These are phyloP conservation scores for Teunomyces tritomae DNA, from an alignment of 805 yeast genomes.

Conservation along the genomic window DNA sequence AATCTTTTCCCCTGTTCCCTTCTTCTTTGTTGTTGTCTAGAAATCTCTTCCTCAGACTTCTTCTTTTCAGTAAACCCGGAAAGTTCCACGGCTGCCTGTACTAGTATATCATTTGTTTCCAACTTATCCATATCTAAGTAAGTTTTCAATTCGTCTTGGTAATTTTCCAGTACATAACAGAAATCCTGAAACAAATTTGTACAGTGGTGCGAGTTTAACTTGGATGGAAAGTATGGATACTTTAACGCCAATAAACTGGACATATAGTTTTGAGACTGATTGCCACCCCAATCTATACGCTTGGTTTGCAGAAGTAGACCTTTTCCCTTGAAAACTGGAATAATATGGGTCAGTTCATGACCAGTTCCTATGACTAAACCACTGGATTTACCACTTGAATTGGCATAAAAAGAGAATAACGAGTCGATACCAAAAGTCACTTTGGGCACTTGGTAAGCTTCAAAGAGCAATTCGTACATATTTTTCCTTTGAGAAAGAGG, in stretches of 20 bases:
- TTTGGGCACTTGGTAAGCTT: constrained; percentile 72
- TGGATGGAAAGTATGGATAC: constrained; percentile 89
- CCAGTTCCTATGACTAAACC: constrained; percentile 87
- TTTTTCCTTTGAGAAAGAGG: constrained; percentile 67
- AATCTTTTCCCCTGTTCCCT: constrained; percentile 82
- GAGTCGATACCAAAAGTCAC: constrained; percentile 82
- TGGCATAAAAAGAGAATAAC: constrained; percentile 71
- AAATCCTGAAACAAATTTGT: constrained; percentile 67
- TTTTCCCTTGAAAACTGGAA: constrained; percentile 74
- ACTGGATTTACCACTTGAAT: constrained; percentile 36
- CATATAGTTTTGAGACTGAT: constrained; percentile 63
- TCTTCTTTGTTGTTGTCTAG: constrained; percentile 71
- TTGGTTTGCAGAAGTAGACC: constrained; percentile 68
- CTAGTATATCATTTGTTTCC: constrained; percentile 65
- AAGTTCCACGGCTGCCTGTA: constrained; percentile 75
- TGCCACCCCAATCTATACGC: constrained; percentile 91
- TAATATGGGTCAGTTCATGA: constrained; percentile 73
- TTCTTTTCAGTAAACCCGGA: constrained; percentile 62
- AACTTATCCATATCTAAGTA: constrained; percentile 61
- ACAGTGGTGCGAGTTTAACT: constrained; percentile 60
- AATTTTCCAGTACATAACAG: constrained; percentile 74
- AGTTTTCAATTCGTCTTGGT: constrained; percentile 56
- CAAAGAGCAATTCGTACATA: constrained; percentile 82
- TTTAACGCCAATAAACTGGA: constrained; percentile 66
- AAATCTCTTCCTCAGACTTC: constrained; percentile 81